Evolutionary conservation across 306 rosid species (phyloP).

Genomic region (Sesbania bispinosa): DNA sequence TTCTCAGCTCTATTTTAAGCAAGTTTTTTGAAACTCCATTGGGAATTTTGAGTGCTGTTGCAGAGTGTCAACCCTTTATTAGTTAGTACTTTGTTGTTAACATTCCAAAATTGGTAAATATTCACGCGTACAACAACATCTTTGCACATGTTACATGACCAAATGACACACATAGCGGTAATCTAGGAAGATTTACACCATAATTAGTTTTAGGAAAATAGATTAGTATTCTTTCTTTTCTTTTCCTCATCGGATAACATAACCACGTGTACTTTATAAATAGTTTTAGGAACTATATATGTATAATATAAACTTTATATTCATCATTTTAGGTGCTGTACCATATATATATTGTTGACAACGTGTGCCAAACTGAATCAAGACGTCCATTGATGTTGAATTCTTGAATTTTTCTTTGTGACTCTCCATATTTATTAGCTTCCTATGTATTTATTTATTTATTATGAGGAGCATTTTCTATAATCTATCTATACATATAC

Average conservation of each 20-base stretch:
- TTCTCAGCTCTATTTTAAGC: conserved; percentile 27
- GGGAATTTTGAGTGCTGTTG: background rate
- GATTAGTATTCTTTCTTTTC: background rate
- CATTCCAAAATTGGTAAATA: conserved; percentile 12
- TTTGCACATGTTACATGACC: background rate
- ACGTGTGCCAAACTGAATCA: no score
- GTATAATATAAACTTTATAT: no score
- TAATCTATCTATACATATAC: no score
- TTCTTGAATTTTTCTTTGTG: no score
- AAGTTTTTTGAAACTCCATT: background rate
- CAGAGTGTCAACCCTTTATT: background rate
- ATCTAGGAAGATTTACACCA: background rate
- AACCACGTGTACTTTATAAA: no score
- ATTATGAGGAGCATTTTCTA: no score
- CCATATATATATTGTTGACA: no score
- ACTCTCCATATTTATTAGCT: no score
- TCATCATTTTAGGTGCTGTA: no score
- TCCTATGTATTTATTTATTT: no score
- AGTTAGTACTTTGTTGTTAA: conserved; percentile 2
- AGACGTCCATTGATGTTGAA: no score
- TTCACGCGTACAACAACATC: background rate
- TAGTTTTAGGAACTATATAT: no score
- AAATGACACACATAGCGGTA: background rate
- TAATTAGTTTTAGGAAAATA: background rate
- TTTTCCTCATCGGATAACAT: background rate